Evolutionary conservation across 495 filamentous ascomycete genomes (phyloP), one percentile per base, ranked within the genome.

Genomic region (Neurospora sp.): DNA sequence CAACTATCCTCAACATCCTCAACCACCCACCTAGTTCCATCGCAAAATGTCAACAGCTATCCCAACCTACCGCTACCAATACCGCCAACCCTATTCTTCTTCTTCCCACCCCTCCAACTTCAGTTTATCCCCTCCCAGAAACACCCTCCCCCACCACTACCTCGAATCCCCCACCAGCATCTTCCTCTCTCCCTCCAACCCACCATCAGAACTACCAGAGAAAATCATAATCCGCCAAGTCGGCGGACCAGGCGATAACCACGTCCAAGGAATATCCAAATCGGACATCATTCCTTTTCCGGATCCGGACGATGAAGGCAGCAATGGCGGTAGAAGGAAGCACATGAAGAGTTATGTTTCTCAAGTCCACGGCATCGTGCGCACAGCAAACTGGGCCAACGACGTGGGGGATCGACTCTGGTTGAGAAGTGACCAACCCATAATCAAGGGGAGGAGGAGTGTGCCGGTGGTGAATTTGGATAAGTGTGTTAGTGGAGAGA

Each of bases 181-280:
- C 70, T 38, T 40, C 12, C 69, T 75, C 38, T 27, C 59, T 7
- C 38, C 72, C n/a, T 27, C 27, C 3, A 48, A 71, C 3, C 42
- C 1, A 17, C 20, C 4, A 37, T 37, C 17, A 61, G 53, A 0
- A 65, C 45, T 1, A 12, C 40, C 17, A 61, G 53, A 61, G 1
- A 65, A 70, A 6, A 77, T 82, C 61, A 70, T 79, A 17, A 75
- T 73, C 45, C 79, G 78, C 1, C 76, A 75, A 8, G 69, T 53
- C 7, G 73, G 76, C 20, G 78, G 79, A 3, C 22, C 70, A 9
- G 70, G 70, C 3, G 72, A 80, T 14, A 81, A 82, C 69, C 71
- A 76, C 27, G 78, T 81, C 27, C 73, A 73, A 27, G 81, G 71
- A 69, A 59, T 78, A 4, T 53, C 1, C 45, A 22, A 5, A 12